phyloP scores from a whole-genome alignment of 768 basidiomycete genomes.

The Russula abietina region DNA sequence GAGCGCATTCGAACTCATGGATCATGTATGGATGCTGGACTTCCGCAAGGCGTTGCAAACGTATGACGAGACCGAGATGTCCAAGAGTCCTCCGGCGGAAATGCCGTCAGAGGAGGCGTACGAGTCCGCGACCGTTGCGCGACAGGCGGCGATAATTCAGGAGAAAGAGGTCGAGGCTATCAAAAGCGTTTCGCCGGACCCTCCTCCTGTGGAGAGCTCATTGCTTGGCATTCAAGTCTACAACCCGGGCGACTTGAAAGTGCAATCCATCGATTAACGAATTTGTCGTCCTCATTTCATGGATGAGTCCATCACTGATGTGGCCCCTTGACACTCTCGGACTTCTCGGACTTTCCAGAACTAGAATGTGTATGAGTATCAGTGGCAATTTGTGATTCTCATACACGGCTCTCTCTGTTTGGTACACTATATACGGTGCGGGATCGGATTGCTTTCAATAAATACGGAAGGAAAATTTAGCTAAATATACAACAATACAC shows the following conservation, averaged over 20 bases:
- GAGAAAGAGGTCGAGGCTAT: slow-evolving; percentile 58
- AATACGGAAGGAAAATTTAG: background rate
- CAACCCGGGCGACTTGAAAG: background rate
- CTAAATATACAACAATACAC: background rate
- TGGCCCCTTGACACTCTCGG: background rate
- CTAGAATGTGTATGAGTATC: background rate
- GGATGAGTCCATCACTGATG: too few species aligned
- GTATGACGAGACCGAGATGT: slow-evolving; percentile 61
- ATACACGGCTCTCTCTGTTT: background rate
- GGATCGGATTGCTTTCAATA: background rate
- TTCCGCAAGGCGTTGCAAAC: slow-evolving; percentile 65
- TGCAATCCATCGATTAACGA: background rate
- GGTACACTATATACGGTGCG: background rate
- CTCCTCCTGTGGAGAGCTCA: slow-evolving; percentile 36
- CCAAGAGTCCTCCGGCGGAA: slow-evolving; percentile 42
- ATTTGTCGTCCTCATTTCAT: background rate
- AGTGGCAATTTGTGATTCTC: background rate
- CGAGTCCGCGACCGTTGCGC: slow-evolving; percentile 47
- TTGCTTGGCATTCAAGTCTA: background rate
- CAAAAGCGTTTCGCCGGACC: slow-evolving; percentile 44
- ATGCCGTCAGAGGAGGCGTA: slow-evolving; percentile 45
- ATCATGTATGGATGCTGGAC: slow-evolving; percentile 86
- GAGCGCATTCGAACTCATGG: slow-evolving; percentile 75
- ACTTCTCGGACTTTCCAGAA: background rate
- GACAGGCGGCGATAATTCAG: slow-evolving; percentile 50